Evolutionary conservation across 768 basidiomycete species (phyloP), one percentile per base, ranked within the genome.

Genomic region (Boletellus ananas): DNA sequence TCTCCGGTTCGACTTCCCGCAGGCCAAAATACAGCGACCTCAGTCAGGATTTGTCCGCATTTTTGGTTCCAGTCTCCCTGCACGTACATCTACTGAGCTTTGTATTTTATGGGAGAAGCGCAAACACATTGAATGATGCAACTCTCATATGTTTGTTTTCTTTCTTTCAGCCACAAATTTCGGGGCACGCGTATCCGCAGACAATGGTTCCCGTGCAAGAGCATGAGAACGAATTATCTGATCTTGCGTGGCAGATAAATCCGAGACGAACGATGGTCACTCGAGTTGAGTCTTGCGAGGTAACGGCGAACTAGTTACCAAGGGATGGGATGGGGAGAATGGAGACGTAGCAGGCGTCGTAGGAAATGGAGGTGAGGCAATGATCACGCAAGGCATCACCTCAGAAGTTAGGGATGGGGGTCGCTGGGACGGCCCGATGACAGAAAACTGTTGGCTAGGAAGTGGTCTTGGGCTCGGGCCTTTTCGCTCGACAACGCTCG

Each of bases 91-190:
- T 29, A 29, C 11, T 9, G 29, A 29, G 29, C 9, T 29, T 29
- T 29, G 3, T 10, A 29, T 9, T 11, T 25, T 29, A 29, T 29
- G 23, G 23, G 23, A 25, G 23, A 25, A 10, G 8, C 8, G 1
- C 23, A 25, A 25, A 25, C 23, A 25, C 23, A 1, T 25, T 5
- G 23, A 25, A 25, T 5, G n/a, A 13, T 12, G 17, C 9, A 40
- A 56, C 43, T 38, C 29, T 23, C 7, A 18, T 0, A n/a, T n/a
- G n/a, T 14, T 50, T 52, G 50, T 51, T 45, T 54, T 43, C 68
- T 64, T 47, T 67, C 71, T 47, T 45, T 49, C 53, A 33, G 64
- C 61, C 65, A 67, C 69, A 48, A 73, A 74, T 49, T 61, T 66
- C 0, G 74, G 72, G 17, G 44, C 11, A 38, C 45, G 50, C 17